Evolutionary conservation across 306 rosid genomes (phyloP).

Genomic region (Dalbergia cultrata): DNA sequence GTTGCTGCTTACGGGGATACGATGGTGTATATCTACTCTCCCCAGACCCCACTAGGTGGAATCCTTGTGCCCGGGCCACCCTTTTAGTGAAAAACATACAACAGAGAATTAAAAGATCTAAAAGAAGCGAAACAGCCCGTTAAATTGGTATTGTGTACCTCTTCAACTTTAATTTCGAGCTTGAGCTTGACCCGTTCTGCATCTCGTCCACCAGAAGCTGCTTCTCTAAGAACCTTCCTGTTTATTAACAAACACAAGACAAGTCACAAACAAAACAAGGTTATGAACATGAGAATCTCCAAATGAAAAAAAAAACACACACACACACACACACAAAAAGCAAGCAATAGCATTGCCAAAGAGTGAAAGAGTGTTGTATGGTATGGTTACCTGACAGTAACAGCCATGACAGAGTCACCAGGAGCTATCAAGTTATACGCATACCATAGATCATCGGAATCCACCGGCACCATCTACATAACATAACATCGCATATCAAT

Average conservation of each 20-base stretch:
- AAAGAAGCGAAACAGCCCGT: no score
- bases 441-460: constrained; percentile 93
- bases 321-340: background rate
- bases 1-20: no score
- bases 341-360: background rate
- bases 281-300: constrained; percentile 4
- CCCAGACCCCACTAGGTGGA: no score
- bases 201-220: constrained; percentile 86
- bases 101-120: no score
- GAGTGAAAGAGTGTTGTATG: background rate
- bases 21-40: no score
- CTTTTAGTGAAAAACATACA: no score
- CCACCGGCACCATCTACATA: constrained; percentile 87
- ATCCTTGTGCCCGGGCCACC: no score
- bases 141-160: constrained; percentile 46
- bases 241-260: background rate
- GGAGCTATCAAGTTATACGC: constrained; percentile 89
- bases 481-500: background rate
- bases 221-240: constrained; percentile 91
- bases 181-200: constrained; percentile 88
- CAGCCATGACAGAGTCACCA: constrained; percentile 86
- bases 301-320: background rate
- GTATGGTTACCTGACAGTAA: constrained; percentile 74
- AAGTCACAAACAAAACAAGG: background rate
- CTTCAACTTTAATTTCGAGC: constrained; percentile 88